These are phyloP conservation scores for Clonostachys solani DNA, from an alignment of 2,329 filamentous ascomycete genomes.

Conservation along the genomic window DNA sequence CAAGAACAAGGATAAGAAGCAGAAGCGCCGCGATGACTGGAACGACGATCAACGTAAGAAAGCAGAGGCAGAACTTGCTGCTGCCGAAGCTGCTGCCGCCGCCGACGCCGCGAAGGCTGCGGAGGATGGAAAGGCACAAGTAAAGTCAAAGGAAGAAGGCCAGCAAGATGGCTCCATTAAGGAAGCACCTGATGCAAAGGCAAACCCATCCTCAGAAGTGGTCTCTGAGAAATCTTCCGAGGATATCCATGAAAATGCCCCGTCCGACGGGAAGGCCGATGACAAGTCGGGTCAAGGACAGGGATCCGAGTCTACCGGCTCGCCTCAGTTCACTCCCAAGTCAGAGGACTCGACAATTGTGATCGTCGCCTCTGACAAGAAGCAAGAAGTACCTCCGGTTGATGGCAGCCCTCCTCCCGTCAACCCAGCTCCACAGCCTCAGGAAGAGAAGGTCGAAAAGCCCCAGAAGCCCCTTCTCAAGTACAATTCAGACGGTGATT, in stretches of 20 bases:
- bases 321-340: conserved; percentile 23
- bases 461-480: conserved; percentile 13
- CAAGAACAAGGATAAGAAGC: conserved; percentile 29
- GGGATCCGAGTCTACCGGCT: conserved; percentile 20
- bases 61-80: conserved; percentile 17
- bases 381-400: conserved; percentile 24
- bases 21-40: conserved; percentile 18
- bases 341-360: conserved; percentile 15
- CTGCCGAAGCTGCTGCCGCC: conserved; percentile 21
- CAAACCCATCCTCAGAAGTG: too few species aligned
- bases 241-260: neutral
- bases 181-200: conserved; percentile 1
- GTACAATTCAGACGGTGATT: conserved; percentile 46
- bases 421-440: conserved; percentile 2
- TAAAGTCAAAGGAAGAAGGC: conserved; percentile 4
- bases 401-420: conserved; percentile 15
- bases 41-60: conserved; percentile 18
- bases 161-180: conserved; percentile 3
- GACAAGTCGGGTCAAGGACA: too few species aligned
- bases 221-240: conserved; percentile 6
- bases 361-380: conserved; percentile 14
- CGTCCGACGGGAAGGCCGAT: conserved; percentile 6
- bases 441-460: conserved; percentile 8
- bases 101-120: conserved; percentile 7
- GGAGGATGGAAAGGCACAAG: conserved; percentile 5